phyloP scores from a whole-genome alignment of 257 asterid genomes.

The Henckelia pumila region DNA sequence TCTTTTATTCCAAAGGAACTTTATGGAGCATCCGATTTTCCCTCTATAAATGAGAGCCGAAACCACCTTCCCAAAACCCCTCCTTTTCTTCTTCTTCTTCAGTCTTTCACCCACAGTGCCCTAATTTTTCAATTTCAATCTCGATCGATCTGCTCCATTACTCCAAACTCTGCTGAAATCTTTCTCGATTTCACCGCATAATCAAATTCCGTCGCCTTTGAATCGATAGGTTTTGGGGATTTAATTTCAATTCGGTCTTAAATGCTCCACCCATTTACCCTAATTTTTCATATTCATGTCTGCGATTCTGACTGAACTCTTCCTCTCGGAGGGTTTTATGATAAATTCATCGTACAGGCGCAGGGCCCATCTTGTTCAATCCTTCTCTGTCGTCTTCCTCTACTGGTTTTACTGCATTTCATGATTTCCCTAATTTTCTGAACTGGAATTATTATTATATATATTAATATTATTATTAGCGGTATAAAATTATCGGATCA shows the following conservation, averaged over 20 bases:
- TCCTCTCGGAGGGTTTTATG: constrained; percentile 72
- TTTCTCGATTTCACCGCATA: no score
- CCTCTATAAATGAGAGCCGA: no score
- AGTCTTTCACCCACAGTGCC: no score
- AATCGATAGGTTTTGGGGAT: not conserved
- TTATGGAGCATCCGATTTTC: no score
- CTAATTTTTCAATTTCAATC: not conserved
- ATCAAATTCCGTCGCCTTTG: no score
- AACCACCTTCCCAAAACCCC: no score
- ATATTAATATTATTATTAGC: not conserved
- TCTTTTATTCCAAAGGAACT: no score
- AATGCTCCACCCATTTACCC: constrained; percentile 40
- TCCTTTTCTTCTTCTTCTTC: no score
- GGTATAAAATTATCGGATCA: not conserved
- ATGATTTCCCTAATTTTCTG: constrained; percentile 42
- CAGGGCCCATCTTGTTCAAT: constrained; percentile 88
- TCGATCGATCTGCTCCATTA: no score
- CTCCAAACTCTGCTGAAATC: not conserved
- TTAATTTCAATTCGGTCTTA: constrained; percentile 27
- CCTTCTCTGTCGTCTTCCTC: constrained; percentile 93
- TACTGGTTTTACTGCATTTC: constrained; percentile 98
- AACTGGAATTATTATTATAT: not conserved
- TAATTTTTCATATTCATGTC: constrained; percentile 74
- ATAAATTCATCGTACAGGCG: constrained; percentile 90
- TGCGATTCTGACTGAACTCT: constrained; percentile 88